Evolutionary conservation across 352 stramenopile genomes (phyloP).

Genomic region (Aphanomyces cochlioides): DNA sequence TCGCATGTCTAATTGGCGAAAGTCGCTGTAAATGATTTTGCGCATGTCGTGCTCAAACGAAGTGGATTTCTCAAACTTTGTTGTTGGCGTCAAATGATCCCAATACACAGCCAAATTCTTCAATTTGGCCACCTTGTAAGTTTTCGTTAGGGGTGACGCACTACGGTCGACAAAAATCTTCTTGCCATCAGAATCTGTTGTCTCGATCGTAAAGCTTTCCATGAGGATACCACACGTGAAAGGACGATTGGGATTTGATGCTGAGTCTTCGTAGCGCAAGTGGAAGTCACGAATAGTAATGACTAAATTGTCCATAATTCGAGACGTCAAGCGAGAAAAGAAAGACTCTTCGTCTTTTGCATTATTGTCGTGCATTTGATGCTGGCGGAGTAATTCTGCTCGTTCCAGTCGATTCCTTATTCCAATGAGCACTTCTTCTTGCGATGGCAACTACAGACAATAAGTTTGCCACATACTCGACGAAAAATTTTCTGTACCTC

Average conservation of each 20-base stretch:
- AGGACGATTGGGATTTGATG: slow-evolving; percentile 55
- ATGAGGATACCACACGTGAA: slow-evolving; percentile 75
- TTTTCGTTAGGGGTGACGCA: slow-evolving; percentile 35
- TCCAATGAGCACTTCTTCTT: slow-evolving; percentile 49
- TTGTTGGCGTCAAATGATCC: slow-evolving; percentile 44
- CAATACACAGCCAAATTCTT: slow-evolving; percentile 58
- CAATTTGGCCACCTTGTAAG: slow-evolving; percentile 60
- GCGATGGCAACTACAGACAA: slow-evolving; percentile 37
- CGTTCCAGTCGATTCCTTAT: slow-evolving; percentile 64
- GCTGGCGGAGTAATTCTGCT: slow-evolving; percentile 63
- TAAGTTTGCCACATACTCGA: not conserved
- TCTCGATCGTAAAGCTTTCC: slow-evolving; percentile 61
- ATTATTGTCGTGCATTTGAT: slow-evolving; percentile 49
- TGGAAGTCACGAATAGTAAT: slow-evolving; percentile 71
- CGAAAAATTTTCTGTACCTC: slow-evolving; percentile 22
- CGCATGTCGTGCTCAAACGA: slow-evolving; percentile 45
- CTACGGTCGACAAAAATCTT: slow-evolving; percentile 66
- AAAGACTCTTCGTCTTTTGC: slow-evolving; percentile 70
- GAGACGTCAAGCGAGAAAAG: slow-evolving; percentile 61
- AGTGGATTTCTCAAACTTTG: slow-evolving; percentile 40
- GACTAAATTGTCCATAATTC: slow-evolving; percentile 71
- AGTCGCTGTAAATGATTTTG: slow-evolving; percentile 44
- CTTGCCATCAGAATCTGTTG: slow-evolving; percentile 59
- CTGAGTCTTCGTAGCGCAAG: slow-evolving; percentile 68
- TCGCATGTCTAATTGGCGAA: slow-evolving; percentile 11